These are phyloP conservation scores for Ceratocystis ficicola DNA, from an alignment of 2,329 filamentous ascomycete genomes.

Conservation along the genomic window DNA sequence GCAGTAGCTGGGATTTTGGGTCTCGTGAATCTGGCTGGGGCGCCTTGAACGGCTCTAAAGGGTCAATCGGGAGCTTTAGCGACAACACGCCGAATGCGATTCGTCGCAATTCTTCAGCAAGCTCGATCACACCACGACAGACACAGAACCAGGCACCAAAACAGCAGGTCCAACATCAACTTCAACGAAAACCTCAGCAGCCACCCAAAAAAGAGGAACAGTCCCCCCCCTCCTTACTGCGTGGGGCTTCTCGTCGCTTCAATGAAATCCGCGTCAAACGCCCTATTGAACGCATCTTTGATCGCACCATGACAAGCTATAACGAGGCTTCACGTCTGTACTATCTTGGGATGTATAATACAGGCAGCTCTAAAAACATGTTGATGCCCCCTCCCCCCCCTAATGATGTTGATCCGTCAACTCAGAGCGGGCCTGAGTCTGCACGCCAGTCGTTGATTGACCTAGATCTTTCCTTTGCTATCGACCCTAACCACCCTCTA, in stretches of 20 bases:
- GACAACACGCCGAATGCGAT: neutral
- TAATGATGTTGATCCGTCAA: conserved; percentile 40
- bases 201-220: neutral
- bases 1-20: conserved; percentile 20
- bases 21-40: neutral
- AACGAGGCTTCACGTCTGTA: conserved; percentile 51
- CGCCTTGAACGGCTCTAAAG: neutral
- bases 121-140: neutral
- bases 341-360: conserved; percentile 31
- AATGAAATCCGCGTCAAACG: conserved; percentile 34
- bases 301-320: conserved; percentile 53
- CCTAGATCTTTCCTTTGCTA: conserved; percentile 46
- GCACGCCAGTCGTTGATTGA: conserved; percentile 52
- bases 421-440: conserved; percentile 43
- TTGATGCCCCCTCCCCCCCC: conserved; percentile 30
- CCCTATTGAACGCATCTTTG: conserved; percentile 53
- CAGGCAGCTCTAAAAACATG: conserved; percentile 29
- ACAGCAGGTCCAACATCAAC: neutral
- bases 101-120: conserved; percentile 3
- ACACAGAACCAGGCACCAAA: neutral
- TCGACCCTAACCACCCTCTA: neutral
- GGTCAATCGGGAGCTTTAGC: neutral
- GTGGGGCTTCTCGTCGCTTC: neutral
- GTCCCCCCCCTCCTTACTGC: neutral
- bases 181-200: neutral